Conservation (phyloP, 139 green algal genomes). For the Chloropicon primus region DNA sequence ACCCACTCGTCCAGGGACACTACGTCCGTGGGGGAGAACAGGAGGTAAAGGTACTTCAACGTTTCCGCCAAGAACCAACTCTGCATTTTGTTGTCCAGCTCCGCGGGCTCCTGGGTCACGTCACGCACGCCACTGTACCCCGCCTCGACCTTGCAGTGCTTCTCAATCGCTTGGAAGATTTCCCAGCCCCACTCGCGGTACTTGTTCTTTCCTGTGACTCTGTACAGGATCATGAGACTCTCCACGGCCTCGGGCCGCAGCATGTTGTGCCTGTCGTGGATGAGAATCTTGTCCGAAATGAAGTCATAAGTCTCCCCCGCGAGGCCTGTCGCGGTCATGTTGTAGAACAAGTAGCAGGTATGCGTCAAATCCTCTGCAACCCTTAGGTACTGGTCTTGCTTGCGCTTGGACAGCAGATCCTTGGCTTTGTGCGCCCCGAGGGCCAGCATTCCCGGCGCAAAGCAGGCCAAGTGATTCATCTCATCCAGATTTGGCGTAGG, state of each 20-base stretch:
- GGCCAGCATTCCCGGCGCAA: constrained; percentile 46
- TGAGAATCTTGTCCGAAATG: constrained; percentile 16
- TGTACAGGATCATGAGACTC: constrained; percentile 56
- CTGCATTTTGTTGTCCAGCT: constrained; percentile 51
- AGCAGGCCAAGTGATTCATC: constrained; percentile 70
- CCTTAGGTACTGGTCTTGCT: constrained; percentile 21
- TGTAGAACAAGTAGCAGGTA: constrained; percentile 58
- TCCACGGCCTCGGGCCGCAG: constrained; percentile 56
- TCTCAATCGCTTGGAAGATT: constrained; percentile 53
- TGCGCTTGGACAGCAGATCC: constrained; percentile 23
- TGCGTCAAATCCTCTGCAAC: constrained; percentile 48
- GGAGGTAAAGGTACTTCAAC: constrained; percentile 69
- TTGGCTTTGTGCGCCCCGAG: constrained; percentile 32
- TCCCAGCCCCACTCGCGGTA: constrained; percentile 59
- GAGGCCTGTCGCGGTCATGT: constrained; percentile 21
- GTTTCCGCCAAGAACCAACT: constrained; percentile 55
- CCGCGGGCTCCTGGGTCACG: constrained; percentile 23
- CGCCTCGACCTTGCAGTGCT: constrained; percentile 25
- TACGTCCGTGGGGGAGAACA: constrained; percentile 44
- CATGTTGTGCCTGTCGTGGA: constrained; percentile 32
- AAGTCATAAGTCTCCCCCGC: constrained; percentile 27
- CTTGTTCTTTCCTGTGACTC: constrained; percentile 41
- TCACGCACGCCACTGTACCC: constrained; percentile 52
- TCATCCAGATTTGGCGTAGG: no score
- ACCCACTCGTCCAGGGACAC: constrained; percentile 57